Conservation (phyloP, 495 filamentous ascomycete species). For the Penicillium crystallinum region DNA sequence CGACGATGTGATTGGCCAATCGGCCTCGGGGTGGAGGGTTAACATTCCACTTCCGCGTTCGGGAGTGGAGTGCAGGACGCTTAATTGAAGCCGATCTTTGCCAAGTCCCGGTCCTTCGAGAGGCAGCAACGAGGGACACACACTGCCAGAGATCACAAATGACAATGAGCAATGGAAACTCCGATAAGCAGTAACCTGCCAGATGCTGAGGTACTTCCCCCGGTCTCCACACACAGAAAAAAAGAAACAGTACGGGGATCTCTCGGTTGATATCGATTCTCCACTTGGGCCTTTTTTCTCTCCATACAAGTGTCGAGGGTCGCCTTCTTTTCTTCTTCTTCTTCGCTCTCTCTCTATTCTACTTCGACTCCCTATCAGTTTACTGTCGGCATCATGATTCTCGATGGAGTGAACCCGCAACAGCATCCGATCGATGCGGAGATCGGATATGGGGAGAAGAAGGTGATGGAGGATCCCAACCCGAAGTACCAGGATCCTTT, state of each 20-base stretch:
- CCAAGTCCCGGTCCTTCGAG: too few relatives aligned
- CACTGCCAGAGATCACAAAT: too few relatives aligned
- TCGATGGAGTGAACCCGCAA: conserved; percentile 13
- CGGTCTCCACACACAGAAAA: conserved; percentile 5
- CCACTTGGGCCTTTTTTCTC: conserved; percentile 12
- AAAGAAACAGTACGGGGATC: too few relatives aligned
- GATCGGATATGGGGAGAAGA: conserved; percentile 20
- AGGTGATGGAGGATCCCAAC: conserved; percentile 6
- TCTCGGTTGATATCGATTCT: conserved; percentile 22
- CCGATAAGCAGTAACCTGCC: too few relatives aligned
- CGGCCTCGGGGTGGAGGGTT: not conserved
- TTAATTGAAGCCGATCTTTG: conserved; percentile 18
- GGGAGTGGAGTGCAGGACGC: conserved; percentile 15
- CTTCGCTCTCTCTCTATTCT: not conserved
- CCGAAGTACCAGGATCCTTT: conserved; percentile 29
- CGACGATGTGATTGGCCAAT: conserved; percentile 7
- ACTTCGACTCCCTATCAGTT: not conserved
- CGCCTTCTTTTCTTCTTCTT: not conserved
- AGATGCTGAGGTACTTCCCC: too few relatives aligned
- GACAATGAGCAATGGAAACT: conserved; percentile 13
- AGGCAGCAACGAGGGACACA: too few relatives aligned
- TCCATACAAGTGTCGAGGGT: conserved; percentile 9
- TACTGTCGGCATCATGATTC: conserved; percentile 13
- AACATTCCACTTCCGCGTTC: not conserved
- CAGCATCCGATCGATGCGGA: conserved; percentile 17